Evolutionary conservation across 768 basidiomycete genomes (phyloP).

Genomic region (Mycena epipterygia): DNA sequence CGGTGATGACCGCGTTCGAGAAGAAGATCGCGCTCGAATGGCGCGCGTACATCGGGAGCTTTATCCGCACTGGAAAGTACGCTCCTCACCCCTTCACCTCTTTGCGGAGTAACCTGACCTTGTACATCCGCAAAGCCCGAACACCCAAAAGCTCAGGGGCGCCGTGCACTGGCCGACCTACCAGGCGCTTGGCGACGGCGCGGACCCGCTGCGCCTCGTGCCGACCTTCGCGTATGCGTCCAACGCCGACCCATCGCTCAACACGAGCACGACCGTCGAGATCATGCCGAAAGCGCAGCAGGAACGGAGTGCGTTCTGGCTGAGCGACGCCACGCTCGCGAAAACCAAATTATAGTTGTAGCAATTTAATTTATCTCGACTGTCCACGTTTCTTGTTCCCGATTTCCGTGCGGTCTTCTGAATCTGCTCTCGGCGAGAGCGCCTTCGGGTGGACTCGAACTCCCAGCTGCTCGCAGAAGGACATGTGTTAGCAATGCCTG

Average conservation of each 20-base stretch:
- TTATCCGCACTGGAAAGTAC: not conserved
- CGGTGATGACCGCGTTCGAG: not conserved
- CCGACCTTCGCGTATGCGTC: not conserved
- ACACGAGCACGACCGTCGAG: not conserved
- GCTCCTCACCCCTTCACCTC: not conserved
- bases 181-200: not conserved
- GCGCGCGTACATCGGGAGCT: not conserved
- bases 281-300: not conserved
- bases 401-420: too few relatives aligned
- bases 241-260: not conserved
- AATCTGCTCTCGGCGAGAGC: too few relatives aligned
- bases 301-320: not conserved
- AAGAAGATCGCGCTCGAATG: not conserved
- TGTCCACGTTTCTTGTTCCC: too few relatives aligned
- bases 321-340: not conserved
- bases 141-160: not conserved
- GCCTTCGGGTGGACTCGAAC: too few relatives aligned
- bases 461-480: too few relatives aligned
- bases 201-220: not conserved
- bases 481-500: too few relatives aligned
- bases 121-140: not conserved
- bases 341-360: not conserved
- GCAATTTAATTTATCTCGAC: not conserved
- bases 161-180: not conserved
- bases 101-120: not conserved